Evolutionary conservation across 2,329 filamentous ascomycete genomes (phyloP).

Genomic region (Simplicillium aogashimaense): DNA sequence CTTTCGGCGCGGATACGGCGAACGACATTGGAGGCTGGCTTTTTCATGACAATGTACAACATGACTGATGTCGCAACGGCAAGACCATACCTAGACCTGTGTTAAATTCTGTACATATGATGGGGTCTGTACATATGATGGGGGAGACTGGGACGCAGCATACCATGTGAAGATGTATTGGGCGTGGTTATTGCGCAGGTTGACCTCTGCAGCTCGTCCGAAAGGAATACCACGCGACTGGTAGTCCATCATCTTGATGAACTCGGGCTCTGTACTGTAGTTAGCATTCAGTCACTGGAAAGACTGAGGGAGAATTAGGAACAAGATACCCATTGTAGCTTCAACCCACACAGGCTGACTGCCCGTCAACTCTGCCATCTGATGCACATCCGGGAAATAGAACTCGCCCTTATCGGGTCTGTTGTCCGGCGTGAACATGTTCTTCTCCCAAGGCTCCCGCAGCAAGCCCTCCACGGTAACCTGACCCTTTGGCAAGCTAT

Average conservation of each 20-base stretch:
- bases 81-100: constrained; percentile 64
- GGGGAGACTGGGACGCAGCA: constrained; percentile 18
- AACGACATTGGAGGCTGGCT: constrained; percentile 63
- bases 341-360: constrained; percentile 92
- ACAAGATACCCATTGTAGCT: constrained; percentile 69
- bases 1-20: constrained; percentile 57
- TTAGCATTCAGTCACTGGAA: constrained; percentile 2
- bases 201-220: constrained; percentile 79
- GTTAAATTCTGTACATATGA: background rate
- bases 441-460: constrained; percentile 89
- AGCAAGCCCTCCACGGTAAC: constrained; percentile 77
- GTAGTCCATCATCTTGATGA: constrained; percentile 66
- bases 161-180: constrained; percentile 99
- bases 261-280: constrained; percentile 55
- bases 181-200: constrained; percentile 89
- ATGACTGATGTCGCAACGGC: constrained; percentile 82
- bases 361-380: constrained; percentile 79
- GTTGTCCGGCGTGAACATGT: constrained; percentile 93
- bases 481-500: constrained; percentile 57
- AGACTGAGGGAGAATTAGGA: background rate
- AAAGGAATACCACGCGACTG: constrained; percentile 79
- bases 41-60: constrained; percentile 92
- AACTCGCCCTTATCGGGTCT: constrained; percentile 74
- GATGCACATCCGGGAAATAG: constrained; percentile 85
- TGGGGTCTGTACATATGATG: background rate